A percentile compares a stretch with the other conserved stretches of the same genome.
These are phyloP conservation scores for Omphalotus olearius DNA, from an alignment of 1,284 basidiomycete genomes.

Conservation along the genomic window DNA sequence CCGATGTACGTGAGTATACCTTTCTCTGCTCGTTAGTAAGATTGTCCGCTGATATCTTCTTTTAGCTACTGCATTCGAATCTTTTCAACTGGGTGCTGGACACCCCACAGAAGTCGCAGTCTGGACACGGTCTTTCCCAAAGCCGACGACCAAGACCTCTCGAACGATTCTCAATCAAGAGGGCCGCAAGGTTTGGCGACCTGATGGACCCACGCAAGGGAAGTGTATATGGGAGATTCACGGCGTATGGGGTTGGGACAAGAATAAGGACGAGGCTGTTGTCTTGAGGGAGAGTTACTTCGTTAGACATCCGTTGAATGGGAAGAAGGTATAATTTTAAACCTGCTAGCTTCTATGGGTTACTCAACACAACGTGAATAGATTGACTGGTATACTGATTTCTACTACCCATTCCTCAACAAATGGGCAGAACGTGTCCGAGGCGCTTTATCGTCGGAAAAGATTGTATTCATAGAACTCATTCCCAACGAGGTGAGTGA, in stretches of 20 bases:
- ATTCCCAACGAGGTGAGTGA: slow-evolving; percentile 84
- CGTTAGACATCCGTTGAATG: slow-evolving; percentile 57
- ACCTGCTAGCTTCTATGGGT: neutral
- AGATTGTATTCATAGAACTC: slow-evolving; percentile 75
- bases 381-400: slow-evolving; percentile 84
- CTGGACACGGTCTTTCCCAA: slow-evolving; percentile 82
- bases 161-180: slow-evolving; percentile 54
- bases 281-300: slow-evolving; percentile 89
- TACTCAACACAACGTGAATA: slow-evolving; percentile 22
- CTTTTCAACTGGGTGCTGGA: slow-evolving; percentile 81
- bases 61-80: slow-evolving; percentile 76
- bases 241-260: slow-evolving; percentile 92
- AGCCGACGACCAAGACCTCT: slow-evolving; percentile 68
- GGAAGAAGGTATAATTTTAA: slow-evolving; percentile 41
- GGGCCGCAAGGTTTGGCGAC: slow-evolving; percentile 62
- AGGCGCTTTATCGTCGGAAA: slow-evolving; percentile 43
- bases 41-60: neutral
- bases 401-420: slow-evolving; percentile 79
- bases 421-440: slow-evolving; percentile 73
- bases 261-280: slow-evolving; percentile 62
- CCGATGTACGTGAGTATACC: slow-evolving; percentile 64
- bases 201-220: slow-evolving; percentile 66
- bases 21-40: neutral
- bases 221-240: slow-evolving; percentile 88
- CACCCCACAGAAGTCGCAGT: slow-evolving; percentile 68